phyloP scores from a whole-genome alignment of 192 early-diverging fungal species.

The Backusella parvicylindrica region DNA sequence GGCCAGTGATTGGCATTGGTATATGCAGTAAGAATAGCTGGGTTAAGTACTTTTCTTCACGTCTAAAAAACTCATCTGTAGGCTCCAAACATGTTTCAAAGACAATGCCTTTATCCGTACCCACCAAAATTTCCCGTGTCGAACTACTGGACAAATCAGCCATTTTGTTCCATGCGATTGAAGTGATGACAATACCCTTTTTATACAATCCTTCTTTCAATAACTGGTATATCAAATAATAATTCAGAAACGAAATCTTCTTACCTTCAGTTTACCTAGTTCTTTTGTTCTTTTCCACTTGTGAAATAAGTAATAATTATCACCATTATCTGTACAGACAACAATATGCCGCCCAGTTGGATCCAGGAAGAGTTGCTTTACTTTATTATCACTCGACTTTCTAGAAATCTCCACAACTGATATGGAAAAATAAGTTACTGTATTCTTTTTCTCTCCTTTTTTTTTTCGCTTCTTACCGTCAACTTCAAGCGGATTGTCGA shows the following conservation, averaged over 20 bases:
- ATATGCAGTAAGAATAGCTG: constrained; percentile 69
- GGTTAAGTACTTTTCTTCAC: constrained; percentile 74
- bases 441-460: neutral
- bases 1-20: constrained; percentile 67
- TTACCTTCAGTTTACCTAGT: constrained; percentile 71
- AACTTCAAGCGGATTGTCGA: constrained; percentile 75
- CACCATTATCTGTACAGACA: constrained; percentile 80
- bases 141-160: constrained; percentile 47
- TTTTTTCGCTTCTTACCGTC: constrained; percentile 46
- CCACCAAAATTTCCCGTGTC: constrained; percentile 81
- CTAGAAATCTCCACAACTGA: constrained; percentile 68
- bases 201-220: neutral
- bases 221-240: neutral
- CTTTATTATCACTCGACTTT: constrained; percentile 49
- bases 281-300: constrained; percentile 83
- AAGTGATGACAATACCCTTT: constrained; percentile 62
- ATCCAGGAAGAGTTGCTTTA: constrained; percentile 76
- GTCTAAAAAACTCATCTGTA: constrained; percentile 77
- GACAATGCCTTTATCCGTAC: constrained; percentile 77
- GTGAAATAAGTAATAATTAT: constrained; percentile 86
- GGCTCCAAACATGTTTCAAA: constrained; percentile 90
- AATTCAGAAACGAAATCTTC: neutral
- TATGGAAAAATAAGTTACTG: neutral
- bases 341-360: constrained; percentile 87
- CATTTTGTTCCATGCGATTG: constrained; percentile 84